These are phyloP conservation scores for Tetrapisispora fleetii DNA, from an alignment of 805 yeast species.

Conservation along the genomic window DNA sequence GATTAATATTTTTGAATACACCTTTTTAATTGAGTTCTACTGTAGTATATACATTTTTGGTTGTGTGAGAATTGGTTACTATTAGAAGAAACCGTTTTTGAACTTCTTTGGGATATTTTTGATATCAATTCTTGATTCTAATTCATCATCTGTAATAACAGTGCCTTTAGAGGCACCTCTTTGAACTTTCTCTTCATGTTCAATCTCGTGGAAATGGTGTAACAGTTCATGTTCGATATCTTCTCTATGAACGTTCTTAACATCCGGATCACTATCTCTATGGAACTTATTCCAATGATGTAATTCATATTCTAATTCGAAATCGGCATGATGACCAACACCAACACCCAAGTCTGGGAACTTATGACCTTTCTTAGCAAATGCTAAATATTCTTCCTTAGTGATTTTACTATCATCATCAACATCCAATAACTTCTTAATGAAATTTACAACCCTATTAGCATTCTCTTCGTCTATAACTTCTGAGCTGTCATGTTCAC, in stretches of 20 bases:
- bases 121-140: conserved; percentile 31
- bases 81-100: conserved; percentile 19
- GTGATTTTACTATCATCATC: conserved; percentile 57
- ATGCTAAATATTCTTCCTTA: conserved; percentile 60
- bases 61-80: too few relatives aligned
- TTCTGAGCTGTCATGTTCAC: conserved; percentile 59
- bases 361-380: conserved; percentile 50
- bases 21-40: too few relatives aligned
- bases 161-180: conserved; percentile 30
- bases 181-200: conserved; percentile 36
- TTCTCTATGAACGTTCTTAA: conserved; percentile 69
- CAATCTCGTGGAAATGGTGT: conserved; percentile 80
- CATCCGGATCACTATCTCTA: conserved; percentile 72
- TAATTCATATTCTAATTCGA: conserved; percentile 85
- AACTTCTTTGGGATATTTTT: conserved; percentile 34
- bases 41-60: too few relatives aligned
- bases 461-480: conserved; percentile 46
- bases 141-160: conserved; percentile 31
- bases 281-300: conserved; percentile 89
- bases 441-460: conserved; percentile 42
- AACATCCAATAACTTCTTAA: conserved; percentile 53
- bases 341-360: conserved; percentile 92
- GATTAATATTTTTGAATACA: too few relatives aligned
- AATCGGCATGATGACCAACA: conserved; percentile 89
- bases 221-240: conserved; percentile 79